phyloP scores from a whole-genome alignment of 1,284 basidiomycete genomes.

The Ceratobasidium sp. region DNA sequence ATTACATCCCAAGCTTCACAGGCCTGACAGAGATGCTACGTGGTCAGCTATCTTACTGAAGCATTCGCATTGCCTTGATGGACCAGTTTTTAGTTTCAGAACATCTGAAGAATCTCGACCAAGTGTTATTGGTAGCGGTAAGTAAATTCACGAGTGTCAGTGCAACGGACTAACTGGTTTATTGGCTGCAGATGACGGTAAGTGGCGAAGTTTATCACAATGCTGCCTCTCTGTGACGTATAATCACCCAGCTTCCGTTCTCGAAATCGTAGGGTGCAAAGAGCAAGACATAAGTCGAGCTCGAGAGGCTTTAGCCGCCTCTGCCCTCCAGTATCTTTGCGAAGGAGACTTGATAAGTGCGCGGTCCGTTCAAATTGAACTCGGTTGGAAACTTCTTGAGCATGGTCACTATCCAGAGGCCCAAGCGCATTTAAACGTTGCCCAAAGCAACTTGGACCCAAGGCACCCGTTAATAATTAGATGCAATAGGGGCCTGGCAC shows the following conservation, averaged over 20 bases:
- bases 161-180: background rate
- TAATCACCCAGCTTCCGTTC: conserved; percentile 1
- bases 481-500: background rate
- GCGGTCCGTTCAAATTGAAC: conserved; percentile 2
- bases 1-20: background rate
- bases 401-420: background rate
- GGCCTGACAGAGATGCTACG: background rate
- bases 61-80: conserved; percentile 3
- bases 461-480: background rate
- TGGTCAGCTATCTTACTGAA: conserved; percentile 4
- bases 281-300: conserved; percentile 1
- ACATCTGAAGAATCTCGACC: background rate
- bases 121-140: conserved; percentile 29
- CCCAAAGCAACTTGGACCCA: background rate
- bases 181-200: conserved; percentile 15
- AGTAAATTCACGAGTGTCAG: background rate
- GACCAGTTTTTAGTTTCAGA: conserved; percentile 1
- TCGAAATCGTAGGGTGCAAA: conserved; percentile 1
- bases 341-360: background rate
- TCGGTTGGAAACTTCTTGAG: conserved; percentile 4
- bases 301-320: background rate
- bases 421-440: conserved; percentile 13
- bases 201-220: background rate
- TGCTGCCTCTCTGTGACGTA: background rate
- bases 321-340: conserved; percentile 22